Percentiles rank a stretch among this genome's conserved stretches.
Conservation (phyloP, 2,329 filamentous ascomycete species). For the Colletotrichum sp. region DNA sequence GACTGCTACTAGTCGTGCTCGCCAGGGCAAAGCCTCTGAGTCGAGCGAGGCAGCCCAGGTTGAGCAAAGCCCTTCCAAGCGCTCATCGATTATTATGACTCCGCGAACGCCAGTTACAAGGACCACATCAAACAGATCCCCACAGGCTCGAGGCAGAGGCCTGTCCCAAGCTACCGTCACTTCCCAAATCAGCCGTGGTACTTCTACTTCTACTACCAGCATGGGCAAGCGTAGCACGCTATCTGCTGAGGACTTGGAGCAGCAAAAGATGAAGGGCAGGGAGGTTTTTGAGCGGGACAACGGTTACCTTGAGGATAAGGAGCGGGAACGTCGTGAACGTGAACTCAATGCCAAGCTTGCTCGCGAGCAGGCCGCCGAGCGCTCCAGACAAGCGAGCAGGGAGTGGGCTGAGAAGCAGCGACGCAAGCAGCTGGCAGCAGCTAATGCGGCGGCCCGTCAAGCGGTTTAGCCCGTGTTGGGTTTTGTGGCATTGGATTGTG, state of each 20-base stretch:
- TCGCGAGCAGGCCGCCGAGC: constrained; percentile 65
- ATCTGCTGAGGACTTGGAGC: constrained; percentile 54
- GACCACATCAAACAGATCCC: constrained; percentile 1
- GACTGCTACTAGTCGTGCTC: constrained; percentile 62
- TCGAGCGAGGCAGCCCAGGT: constrained; percentile 1
- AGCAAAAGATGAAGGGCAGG: constrained; percentile 58
- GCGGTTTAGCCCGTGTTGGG: not conserved
- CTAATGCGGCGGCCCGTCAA: not conserved
- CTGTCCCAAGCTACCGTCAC: not conserved
- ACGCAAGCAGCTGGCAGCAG: constrained; percentile 36
- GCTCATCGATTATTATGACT: constrained; percentile 19
- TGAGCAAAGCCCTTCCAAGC: constrained; percentile 12
- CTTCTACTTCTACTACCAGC: constrained; percentile 52
- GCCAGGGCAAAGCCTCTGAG: constrained; percentile 49
- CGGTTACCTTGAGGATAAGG: constrained; percentile 48
- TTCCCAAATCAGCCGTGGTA: constrained; percentile 36
- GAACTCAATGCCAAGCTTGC: constrained; percentile 60
- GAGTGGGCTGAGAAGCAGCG: constrained; percentile 68
- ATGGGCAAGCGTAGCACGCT: constrained; percentile 51
- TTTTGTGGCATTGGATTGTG: not conserved
- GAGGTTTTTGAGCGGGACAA: constrained; percentile 61
- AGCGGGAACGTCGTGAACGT: constrained; percentile 59
- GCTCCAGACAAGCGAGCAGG: constrained; percentile 61
- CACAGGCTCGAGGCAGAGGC: constrained; percentile 14
- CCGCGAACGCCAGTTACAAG: not conserved